phyloP scores from a whole-genome alignment of 305 asterid genomes.

The Rubia peregrina region DNA sequence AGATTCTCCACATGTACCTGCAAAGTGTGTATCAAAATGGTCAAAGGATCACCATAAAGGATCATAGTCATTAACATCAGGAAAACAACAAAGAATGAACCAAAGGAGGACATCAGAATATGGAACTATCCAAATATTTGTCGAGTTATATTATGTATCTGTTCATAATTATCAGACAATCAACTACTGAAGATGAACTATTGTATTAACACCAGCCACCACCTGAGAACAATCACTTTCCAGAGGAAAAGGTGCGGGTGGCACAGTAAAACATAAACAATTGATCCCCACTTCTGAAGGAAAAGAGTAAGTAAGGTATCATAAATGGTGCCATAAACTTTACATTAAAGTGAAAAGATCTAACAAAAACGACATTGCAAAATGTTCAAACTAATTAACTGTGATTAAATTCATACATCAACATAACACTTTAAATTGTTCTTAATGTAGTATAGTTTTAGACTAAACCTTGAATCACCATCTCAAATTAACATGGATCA shows the following conservation, averaged over 20 bases:
- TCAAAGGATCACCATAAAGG: background rate
- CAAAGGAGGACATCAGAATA: background rate
- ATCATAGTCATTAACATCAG: background rate
- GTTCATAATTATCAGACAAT: background rate
- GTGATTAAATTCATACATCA: background rate
- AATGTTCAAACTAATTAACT: background rate
- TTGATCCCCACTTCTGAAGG: background rate
- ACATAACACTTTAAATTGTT: conserved; percentile 1
- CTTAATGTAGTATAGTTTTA: background rate
- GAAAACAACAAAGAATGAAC: background rate
- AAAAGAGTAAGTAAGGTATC: background rate
- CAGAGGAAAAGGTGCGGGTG: background rate
- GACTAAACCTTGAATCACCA: background rate
- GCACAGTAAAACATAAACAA: background rate
- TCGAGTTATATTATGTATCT: background rate
- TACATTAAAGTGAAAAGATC: background rate
- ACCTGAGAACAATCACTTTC: background rate
- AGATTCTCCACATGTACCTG: conserved; percentile 60
- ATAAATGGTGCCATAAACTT: background rate
- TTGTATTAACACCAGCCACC: background rate
- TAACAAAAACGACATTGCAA: background rate
- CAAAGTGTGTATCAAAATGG: conserved; percentile 11
- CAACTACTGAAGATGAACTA: background rate
- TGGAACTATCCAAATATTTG: background rate
- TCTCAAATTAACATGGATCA: background rate